A percentile compares a stretch with the other conserved stretches of the same genome.
Evolutionary conservation across 768 basidiomycete species (phyloP).

Genomic region (Leccinum truebloodii): DNA sequence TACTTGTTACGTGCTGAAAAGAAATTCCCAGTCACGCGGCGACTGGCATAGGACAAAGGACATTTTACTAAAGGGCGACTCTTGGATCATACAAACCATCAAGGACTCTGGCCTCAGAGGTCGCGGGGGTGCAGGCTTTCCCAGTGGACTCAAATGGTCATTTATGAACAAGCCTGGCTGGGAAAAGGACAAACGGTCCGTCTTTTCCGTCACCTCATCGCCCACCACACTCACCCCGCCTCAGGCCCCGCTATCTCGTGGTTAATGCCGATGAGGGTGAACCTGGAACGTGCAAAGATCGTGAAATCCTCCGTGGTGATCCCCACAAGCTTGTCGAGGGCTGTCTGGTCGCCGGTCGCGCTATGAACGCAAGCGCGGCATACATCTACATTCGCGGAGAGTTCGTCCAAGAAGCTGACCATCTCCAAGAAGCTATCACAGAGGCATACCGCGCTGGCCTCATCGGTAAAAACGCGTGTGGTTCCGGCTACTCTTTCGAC

Average conservation of each 20-base stretch:
- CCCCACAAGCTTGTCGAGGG: conserved; percentile 99
- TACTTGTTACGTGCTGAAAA: neutral
- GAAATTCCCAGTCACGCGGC: conserved; percentile 66
- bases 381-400: conserved; percentile 99
- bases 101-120: conserved; percentile 96
- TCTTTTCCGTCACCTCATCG: neutral
- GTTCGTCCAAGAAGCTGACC: conserved; percentile 93
- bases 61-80: conserved; percentile 91
- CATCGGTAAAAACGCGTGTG: conserved; percentile 89
- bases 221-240: conserved; percentile 1
- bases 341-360: conserved; percentile 94
- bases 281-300: conserved; percentile 98
- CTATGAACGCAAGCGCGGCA: conserved; percentile 97
- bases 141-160: conserved; percentile 95
- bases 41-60: conserved; percentile 99
- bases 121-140: conserved; percentile 96
- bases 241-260: conserved; percentile 90
- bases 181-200: conserved; percentile 87
- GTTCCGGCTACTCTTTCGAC: conserved; percentile 92
- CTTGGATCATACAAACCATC: conserved; percentile 95
- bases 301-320: conserved; percentile 96
- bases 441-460: conserved; percentile 92
- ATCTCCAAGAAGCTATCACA: conserved; percentile 92
- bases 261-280: conserved; percentile 99
- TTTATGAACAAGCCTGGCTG: conserved; percentile 99